Percentiles rank a stretch among this genome's conserved stretches.
Conservation (phyloP, 495 filamentous ascomycete species). For the Xylaria venustula region DNA sequence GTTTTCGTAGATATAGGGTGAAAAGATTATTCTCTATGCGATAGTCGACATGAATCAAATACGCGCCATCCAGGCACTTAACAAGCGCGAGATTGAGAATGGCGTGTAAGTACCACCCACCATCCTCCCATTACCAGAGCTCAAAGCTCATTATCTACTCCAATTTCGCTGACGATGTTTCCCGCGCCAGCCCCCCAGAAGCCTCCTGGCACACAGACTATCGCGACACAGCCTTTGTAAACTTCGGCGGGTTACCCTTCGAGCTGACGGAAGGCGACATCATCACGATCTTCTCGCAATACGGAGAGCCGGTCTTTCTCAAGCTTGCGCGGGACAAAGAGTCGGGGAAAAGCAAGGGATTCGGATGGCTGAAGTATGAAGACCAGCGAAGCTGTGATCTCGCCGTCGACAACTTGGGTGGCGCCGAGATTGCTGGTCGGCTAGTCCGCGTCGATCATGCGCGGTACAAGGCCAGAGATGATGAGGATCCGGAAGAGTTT, state of each 20-base stretch:
- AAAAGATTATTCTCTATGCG: not conserved
- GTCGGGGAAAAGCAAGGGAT: slow-evolving; percentile 89
- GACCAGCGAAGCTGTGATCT: slow-evolving; percentile 95
- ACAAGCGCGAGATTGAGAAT: slow-evolving; percentile 92
- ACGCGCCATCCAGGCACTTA: slow-evolving; percentile 85
- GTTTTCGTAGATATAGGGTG: not conserved
- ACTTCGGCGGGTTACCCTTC: slow-evolving; percentile 92
- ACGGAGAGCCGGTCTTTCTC: slow-evolving; percentile 86
- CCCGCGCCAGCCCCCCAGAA: slow-evolving; percentile 57
- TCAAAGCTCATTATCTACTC: not conserved
- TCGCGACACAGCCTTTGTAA: slow-evolving; percentile 93
- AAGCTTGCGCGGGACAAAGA: slow-evolving; percentile 93
- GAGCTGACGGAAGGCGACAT: slow-evolving; percentile 95
- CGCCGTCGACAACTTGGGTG: slow-evolving; percentile 92
- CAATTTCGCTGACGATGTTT: slow-evolving; percentile 10
- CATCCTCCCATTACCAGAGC: not conserved
- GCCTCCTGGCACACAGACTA: slow-evolving; percentile 98
- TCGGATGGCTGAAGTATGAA: slow-evolving; percentile 96
- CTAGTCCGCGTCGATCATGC: slow-evolving; percentile 88
- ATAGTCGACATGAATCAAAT: slow-evolving; percentile 77
- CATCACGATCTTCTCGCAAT: slow-evolving; percentile 96
- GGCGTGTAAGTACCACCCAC: slow-evolving; percentile 63
- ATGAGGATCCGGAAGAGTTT: slow-evolving; percentile 70
- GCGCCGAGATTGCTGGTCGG: slow-evolving; percentile 77
- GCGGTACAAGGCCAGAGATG: slow-evolving; percentile 83